Percentiles rank a stretch among this genome's conserved stretches.
Conservation (phyloP, 2,329 filamentous ascomycete species). For the Nemania abortiva region DNA sequence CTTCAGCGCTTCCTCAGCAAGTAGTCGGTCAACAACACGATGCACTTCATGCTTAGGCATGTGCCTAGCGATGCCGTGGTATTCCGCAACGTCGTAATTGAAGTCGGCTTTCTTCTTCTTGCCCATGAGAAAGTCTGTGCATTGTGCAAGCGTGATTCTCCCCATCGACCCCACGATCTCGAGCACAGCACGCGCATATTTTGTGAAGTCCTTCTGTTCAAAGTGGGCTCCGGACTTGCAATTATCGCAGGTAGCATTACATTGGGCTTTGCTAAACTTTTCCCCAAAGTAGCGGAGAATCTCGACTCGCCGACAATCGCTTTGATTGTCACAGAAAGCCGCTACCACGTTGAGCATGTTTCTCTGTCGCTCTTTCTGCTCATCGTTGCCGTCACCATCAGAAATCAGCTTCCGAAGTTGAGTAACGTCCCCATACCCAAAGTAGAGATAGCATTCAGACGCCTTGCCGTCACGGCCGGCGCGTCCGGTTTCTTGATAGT, state of each 20-base stretch:
- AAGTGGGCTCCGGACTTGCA: conserved; percentile 80
- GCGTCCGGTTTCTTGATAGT: conserved; percentile 97
- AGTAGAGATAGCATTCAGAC: conserved; percentile 92
- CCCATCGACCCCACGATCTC: conserved; percentile 72
- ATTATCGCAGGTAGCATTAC: conserved; percentile 86
- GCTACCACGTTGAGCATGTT: conserved; percentile 88
- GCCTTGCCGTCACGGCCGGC: conserved; percentile 90
- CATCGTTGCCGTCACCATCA: conserved; percentile 77
- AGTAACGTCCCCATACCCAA: conserved; percentile 81
- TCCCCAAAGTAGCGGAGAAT: conserved; percentile 97
- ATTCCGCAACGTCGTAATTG: conserved; percentile 63
- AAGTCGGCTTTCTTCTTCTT: conserved; percentile 69
- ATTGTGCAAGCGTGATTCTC: conserved; percentile 80
- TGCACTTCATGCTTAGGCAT: conserved; percentile 83
- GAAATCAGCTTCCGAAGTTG: conserved; percentile 84
- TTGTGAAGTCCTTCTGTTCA: conserved; percentile 80
- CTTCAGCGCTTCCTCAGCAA: conserved; percentile 77
- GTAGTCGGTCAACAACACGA: conserved; percentile 82
- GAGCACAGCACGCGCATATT: conserved; percentile 78
- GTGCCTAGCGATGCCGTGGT: conserved; percentile 76
- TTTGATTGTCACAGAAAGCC: conserved; percentile 89
- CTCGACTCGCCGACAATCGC: conserved; percentile 87
- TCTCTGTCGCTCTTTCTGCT: conserved; percentile 86
- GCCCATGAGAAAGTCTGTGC: conserved; percentile 86
- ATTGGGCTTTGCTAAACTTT: conserved; percentile 77